Evolutionary conservation across 495 filamentous ascomycete genomes (phyloP), one percentile per base, ranked within the genome.

Genomic region (Lasiosphaeria ovina): DNA sequence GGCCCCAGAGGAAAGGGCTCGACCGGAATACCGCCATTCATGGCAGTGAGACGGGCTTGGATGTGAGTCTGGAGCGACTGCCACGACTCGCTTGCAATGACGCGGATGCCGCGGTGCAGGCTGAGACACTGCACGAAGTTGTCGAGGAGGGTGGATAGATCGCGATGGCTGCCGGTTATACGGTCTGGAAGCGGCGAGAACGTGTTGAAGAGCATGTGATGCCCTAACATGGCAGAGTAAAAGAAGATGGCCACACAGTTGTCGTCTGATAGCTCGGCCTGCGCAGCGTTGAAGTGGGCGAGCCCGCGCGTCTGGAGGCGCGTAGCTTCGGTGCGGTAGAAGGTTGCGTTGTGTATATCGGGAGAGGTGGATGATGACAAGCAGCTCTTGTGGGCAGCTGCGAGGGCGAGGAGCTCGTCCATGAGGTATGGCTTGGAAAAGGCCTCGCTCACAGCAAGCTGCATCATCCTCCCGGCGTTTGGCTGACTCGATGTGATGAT

Each of bases 161-260:
- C 62, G 0, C 70, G 40, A 8, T 48, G 24, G 24, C 24, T 2
- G 24, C 24, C 24, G 24, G 24, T 24, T 24, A 24, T 24, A 24
- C 24, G 49, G 4, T 53, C 48, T 8, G 38, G 34, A 10, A 44
- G 50, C 5, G 48, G n/a, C 0, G 63, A 54, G 48, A 72, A 66
- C 3, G 66, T 66, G 38, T 82, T 75, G 57, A 67, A 78, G 49
- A 84, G 74, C 35, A 74, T 62, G 42, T 80, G 76, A 4, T 78
- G 51, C 0, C 75, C 78, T 0, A 82, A 57, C 31, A 76, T 33
- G 1, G 71, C 65, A 1, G 79, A 74, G 58, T 80, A 84, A n/a
- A 82, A 56, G 45, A 81, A 77, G 4, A 71, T 38, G 0, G 74
- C 67, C 11, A 77, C 57, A 47, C 75, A 76, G 9, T 70, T 80